Conservation (phyloP, 2,329 filamentous ascomycete species). For the Sarocladium oryzae region DNA sequence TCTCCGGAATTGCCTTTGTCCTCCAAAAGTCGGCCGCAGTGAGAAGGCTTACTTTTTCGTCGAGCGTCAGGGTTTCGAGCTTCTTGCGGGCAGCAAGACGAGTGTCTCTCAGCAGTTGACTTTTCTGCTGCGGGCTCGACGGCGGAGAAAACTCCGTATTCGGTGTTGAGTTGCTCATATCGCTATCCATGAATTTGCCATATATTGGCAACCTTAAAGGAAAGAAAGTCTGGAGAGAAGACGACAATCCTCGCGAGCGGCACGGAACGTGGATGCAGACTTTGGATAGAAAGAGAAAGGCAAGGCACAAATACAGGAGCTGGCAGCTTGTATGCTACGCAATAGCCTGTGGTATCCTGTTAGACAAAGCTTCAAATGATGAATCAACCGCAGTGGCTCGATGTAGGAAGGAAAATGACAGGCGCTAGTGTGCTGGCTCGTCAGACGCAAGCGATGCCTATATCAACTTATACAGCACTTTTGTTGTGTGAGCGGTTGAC, state of each 20-base stretch:
- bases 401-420: background rate
- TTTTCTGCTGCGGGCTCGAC: slow-evolving; percentile 34
- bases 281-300: background rate
- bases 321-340: background rate
- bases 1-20: slow-evolving; percentile 55
- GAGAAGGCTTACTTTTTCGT: slow-evolving; percentile 56
- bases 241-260: background rate
- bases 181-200: slow-evolving; percentile 20
- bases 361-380: background rate
- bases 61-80: slow-evolving; percentile 43
- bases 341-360: background rate
- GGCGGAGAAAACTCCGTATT: slow-evolving; percentile 42
- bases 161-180: slow-evolving; percentile 34
- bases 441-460: background rate
- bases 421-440: background rate
- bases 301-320: background rate
- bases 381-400: background rate
- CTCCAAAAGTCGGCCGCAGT: slow-evolving; percentile 65
- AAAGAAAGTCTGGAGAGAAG: background rate
- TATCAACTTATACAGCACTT: slow-evolving; percentile 4
- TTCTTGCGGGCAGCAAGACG: slow-evolving; percentile 41
- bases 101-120: slow-evolving; percentile 27
- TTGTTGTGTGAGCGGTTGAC: background rate
- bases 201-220: background rate
- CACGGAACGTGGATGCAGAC: background rate